Base-by-base conservation (phyloP, 148 eudicot species). In the Amaranthus palmeri region DNA sequence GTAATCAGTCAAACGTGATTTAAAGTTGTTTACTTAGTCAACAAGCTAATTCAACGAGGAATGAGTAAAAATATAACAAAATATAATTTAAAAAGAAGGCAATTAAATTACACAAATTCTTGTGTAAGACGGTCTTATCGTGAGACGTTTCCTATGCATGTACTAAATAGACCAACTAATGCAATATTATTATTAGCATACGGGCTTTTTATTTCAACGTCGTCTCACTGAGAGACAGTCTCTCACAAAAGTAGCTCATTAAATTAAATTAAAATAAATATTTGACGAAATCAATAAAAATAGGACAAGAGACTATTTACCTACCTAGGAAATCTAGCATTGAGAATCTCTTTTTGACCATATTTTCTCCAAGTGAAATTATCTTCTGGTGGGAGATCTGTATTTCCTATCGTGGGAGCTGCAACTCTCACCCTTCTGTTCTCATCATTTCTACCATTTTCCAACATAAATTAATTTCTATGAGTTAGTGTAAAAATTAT, bases 311-410 rank as follows among this genome's bases (percentile, higher is more conserved):
- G 17, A 3, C 12, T 25, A 25, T 25, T 12, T 25, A 73, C 11
- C 10, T 88, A 90, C 98, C 97, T 88, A 0, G 98, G 96, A 68
- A 67, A 86, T 49, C 6, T 88, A 17, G 92, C 72, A 4, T 88
- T 85, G 8, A 88, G 91, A 76, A 93, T 93, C 68, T 84, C 92
- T 54, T 93, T 93, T 56, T 93, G 98, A 43, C 98, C 98, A 67
- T 93, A 93, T 78, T 93, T 93, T 62, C 97, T 77, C 98, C 98
- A 93, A 51, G 90, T 91, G 71, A 76, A 83, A 41, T 92, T 92
- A 72, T 93, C 98, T 10, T 91, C 98, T 0, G 98, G 98, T 44
- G 98, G 98, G 64, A 87, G 74, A 59, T 91, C 97, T 0, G 85
- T 84, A 73, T 93, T 89, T 2, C 98, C 98, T 71, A 83, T 81